These are phyloP conservation scores for Exophiala xenobiotica DNA, from an alignment of 2,329 filamentous ascomycete genomes.

Conservation along the genomic window DNA sequence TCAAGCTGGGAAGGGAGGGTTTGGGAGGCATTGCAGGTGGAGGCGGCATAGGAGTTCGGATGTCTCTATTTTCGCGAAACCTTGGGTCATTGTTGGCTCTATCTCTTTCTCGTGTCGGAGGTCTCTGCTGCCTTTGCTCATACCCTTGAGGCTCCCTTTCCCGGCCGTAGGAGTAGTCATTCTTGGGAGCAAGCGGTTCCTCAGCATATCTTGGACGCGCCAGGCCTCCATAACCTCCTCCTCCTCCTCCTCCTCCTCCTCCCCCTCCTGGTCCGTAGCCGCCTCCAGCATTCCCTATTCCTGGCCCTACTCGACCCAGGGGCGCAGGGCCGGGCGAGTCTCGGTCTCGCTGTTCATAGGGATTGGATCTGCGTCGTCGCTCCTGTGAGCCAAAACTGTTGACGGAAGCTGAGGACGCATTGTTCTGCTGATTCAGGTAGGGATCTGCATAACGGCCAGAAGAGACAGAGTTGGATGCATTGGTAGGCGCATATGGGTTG, in stretches of 20 bases:
- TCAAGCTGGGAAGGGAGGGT: slow-evolving; percentile 17
- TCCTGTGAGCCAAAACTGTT: slow-evolving; percentile 29
- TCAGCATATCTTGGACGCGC: slow-evolving; percentile 21
- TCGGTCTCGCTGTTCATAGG: slow-evolving; percentile 26
- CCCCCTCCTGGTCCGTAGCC: slow-evolving; percentile 24
- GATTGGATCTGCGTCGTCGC: slow-evolving; percentile 26
- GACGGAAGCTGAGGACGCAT: slow-evolving; percentile 28
- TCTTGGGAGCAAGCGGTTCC: slow-evolving; percentile 10
- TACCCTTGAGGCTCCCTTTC: slow-evolving; percentile 20
- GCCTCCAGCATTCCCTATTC: slow-evolving; percentile 16
- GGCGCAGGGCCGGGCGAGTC: slow-evolving; percentile 18
- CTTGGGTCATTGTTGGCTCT: slow-evolving; percentile 22
- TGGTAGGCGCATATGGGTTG: slow-evolving; percentile 26
- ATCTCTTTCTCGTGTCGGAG: slow-evolving; percentile 25
- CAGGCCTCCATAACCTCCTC: slow-evolving; percentile 25
- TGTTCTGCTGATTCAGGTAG: slow-evolving; percentile 25
- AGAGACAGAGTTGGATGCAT: slow-evolving; percentile 18
- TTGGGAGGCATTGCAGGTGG: slow-evolving; percentile 21
- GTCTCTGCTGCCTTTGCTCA: slow-evolving; percentile 19
- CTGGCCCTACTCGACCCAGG: slow-evolving; percentile 17
- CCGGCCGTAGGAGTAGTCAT: slow-evolving; percentile 19
- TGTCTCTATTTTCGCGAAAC: slow-evolving; percentile 20
- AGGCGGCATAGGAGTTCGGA: slow-evolving; percentile 20
- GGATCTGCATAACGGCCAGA: slow-evolving; percentile 24
- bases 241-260: slow-evolving; percentile 26